These are phyloP conservation scores for Beta lomatogona DNA, from an alignment of 179 eudicot species.

Conservation along the genomic window DNA sequence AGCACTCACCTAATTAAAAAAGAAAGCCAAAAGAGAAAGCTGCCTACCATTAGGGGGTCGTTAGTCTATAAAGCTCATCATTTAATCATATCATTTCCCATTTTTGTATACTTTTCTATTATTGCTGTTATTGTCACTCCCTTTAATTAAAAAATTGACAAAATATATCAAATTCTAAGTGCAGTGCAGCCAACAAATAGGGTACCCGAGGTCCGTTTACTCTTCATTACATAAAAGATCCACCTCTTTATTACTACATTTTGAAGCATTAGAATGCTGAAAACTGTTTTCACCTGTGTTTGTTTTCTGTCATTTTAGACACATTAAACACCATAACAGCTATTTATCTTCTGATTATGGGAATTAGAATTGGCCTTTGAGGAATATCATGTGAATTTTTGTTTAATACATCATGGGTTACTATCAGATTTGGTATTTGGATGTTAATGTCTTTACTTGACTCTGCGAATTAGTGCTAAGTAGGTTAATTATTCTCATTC, in stretches of 20 bases:
- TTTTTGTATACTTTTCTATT: conserved; percentile 24
- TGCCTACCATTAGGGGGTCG: conserved; percentile 63
- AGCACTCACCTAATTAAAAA: conserved; percentile 49
- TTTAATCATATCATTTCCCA: conserved; percentile 44
- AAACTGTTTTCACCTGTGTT: conserved; percentile 25
- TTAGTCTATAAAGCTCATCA: conserved; percentile 47
- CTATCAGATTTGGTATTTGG: conserved; percentile 21
- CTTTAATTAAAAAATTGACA: conserved; percentile 20
- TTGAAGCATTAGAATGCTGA: conserved; percentile 14
- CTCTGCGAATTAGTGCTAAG: conserved; percentile 7
- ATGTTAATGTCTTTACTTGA: conserved; percentile 13
- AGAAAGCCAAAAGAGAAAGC: conserved; percentile 42
- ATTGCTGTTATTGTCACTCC: conserved; percentile 9
- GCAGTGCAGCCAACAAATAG: conserved; percentile 27
- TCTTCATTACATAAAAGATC: conserved; percentile 24
- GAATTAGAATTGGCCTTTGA: background rate
- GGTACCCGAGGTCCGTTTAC: conserved; percentile 12
- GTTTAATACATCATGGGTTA: conserved; percentile 6
- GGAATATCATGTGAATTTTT: conserved; percentile 24
- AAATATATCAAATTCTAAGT: conserved; percentile 26
- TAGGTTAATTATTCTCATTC: conserved; percentile 11
- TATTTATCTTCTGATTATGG: conserved; percentile 12
- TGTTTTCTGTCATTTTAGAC: conserved; percentile 37
- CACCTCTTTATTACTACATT: conserved; percentile 20
- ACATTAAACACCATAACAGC: conserved; percentile 30